These are phyloP conservation scores for Rhodotorula sp. DNA, from an alignment of 1,284 basidiomycete species.

Conservation along the genomic window DNA sequence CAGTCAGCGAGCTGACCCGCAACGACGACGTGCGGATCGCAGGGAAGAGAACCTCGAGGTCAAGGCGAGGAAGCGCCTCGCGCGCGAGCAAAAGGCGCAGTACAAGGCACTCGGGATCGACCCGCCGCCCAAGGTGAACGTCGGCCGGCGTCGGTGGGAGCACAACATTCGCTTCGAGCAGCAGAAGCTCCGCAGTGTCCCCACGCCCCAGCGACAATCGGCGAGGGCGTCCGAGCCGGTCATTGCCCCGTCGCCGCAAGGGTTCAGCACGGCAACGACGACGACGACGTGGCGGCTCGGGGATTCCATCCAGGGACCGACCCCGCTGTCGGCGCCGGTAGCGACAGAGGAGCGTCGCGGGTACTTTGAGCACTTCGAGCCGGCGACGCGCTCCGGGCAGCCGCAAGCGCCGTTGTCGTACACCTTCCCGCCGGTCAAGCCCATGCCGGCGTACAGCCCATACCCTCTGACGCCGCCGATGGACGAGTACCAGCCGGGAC, in stretches of 20 bases:
- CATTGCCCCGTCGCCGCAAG: background rate
- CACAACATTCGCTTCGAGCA: slow-evolving; percentile 3
- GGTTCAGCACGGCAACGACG: background rate
- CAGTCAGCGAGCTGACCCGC: too few species aligned
- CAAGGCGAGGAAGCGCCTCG: slow-evolving; percentile 13
- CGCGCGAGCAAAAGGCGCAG: slow-evolving; percentile 7
- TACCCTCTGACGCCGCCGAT: slow-evolving; percentile 19
- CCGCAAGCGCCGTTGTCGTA: too few species aligned
- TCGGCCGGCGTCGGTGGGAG: slow-evolving; percentile 1
- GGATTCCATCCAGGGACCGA: background rate
- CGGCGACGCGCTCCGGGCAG: background rate
- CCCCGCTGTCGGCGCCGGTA: background rate
- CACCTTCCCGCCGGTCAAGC: background rate
- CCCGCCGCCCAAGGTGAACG: background rate
- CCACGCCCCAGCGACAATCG: background rate
- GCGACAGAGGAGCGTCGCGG: background rate
- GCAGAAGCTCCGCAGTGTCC: background rate
- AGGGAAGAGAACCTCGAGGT: slow-evolving; percentile 19
- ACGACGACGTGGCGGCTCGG: background rate
- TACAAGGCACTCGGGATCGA: background rate
- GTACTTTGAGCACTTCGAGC: background rate
- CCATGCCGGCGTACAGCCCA: background rate
- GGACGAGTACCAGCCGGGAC: background rate
- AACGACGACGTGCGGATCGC: background rate
- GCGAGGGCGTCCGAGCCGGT: background rate